Base-by-base conservation (phyloP, 148 eudicot species). In the Cornus suecica region DNA sequence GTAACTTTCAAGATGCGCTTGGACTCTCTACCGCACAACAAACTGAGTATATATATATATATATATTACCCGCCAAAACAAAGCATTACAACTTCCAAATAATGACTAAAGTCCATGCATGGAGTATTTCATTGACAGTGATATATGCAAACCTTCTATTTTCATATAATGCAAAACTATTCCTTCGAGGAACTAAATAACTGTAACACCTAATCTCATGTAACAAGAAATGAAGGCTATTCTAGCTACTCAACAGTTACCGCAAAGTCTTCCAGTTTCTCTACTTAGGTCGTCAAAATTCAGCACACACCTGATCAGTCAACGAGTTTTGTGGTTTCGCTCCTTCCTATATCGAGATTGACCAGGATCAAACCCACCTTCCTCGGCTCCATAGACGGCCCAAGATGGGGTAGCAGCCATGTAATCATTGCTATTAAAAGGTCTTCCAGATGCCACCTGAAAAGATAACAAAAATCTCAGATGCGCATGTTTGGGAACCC, bases 311-410 rank as follows among this genome's bases (percentile, higher is more conserved):
- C 71, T 56, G 28, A 10, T 74, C 18, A 18, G 13, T 86, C 70
- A 83, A 56, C 66, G 76, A 34, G 72, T 85, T 74, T 85, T 91
- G 75, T 95, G 99, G 83, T 86, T 82, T 14, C 99, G 86, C 74
- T 88, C 98, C 85, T 95, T 95, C 80, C 84, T 90, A 76, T 71
- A 93, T 25, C 99, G 91, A 58, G 79, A 64, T 70, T 95, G 98
- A 48, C 83, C 73, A 9, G 98, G 99, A 87, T 95, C 99, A 73
- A 95, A 95, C 27, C 99, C 98, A 56, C 97, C 94, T 87, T 95
- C 97, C 26, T 85, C 88, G 26, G 99, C 97, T 76, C 99, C 99
- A 81, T 95, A 95, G 22, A 90, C 90, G 25, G 99, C 97, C 99
- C 99, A 95, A 48, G 90, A 84, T 63, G 99, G 99, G 42, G 99